Evolutionary conservation across 2,329 filamentous ascomycete species (phyloP), one percentile per base, ranked within the genome.

Genomic region (Didymella exigua): DNA sequence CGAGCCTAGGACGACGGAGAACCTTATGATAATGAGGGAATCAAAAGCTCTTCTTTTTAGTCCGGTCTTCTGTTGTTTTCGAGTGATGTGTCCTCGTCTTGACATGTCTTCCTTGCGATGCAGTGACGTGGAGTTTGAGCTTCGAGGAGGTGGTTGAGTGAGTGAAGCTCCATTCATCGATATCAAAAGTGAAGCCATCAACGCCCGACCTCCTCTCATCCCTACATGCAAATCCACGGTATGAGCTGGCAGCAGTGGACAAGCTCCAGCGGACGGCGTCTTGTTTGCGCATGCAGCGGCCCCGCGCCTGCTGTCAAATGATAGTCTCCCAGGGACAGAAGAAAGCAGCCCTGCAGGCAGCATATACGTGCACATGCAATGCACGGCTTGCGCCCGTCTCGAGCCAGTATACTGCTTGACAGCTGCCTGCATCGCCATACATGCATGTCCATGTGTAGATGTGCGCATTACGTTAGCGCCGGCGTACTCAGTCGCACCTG

Each of bases 21-120:
- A 52, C 55, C 58, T 67, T 69, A 72, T 55, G 66, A 69, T 68
- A 68, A 71, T 67, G 69, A 73, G 70, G 63, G 66, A 74, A 73
- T 73, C 63, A 74, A 74, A 74, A 74, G 71, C 70, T 72, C 63
- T 70, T 68, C 50, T 63, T 67, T 67, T 67, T 61, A 61, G 19
- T 44, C 19, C 30, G 33, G 29, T 26, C 6, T 5, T 26, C n/a
- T 34, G 38, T 16, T 24, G 34, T 41, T 16, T 14, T 7, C 3
- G 10, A 26, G 24, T 45, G 41, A 40, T 34, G 19, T 48, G 27
- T 18, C 4, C 26, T 26, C 7, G 19, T 40, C 24, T 41, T 18
- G 10, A 18, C 9, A n/a, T n/a, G 24, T 9, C 30, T 30, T n/a
- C 2, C 23, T 9, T 26, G 21, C 21, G 8, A 14, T 2, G n/a